Conservation (phyloP, 768 basidiomycete species). For the Phanerodontia chrysosporium region DNA sequence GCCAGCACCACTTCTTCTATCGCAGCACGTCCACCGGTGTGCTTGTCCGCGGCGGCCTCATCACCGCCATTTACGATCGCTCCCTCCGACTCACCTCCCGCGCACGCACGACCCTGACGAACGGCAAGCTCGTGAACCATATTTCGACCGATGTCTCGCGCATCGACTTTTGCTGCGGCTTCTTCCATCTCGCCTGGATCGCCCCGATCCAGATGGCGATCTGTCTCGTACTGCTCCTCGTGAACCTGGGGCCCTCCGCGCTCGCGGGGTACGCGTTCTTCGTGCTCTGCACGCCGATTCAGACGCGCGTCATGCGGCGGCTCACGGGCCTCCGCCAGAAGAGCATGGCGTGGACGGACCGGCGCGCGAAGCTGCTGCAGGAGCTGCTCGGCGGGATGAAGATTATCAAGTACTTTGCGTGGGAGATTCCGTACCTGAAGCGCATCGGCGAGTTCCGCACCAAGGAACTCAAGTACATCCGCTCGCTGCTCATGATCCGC, state of each 20-base stretch:
- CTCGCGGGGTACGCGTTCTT: conserved; percentile 59
- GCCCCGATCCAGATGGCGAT: conserved; percentile 75
- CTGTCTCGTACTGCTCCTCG: conserved; percentile 68
- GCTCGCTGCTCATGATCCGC: conserved; percentile 61
- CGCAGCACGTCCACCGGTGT: conserved; percentile 71
- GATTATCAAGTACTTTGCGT: conserved; percentile 89
- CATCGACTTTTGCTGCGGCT: conserved; percentile 82
- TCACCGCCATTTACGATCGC: conserved; percentile 80
- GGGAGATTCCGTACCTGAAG: conserved; percentile 78
- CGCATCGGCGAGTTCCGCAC: conserved; percentile 66
- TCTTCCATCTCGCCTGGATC: conserved; percentile 79
- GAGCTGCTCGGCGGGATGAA: conserved; percentile 89
- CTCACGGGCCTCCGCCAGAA: conserved; percentile 67
- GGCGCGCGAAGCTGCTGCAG: conserved; percentile 82
- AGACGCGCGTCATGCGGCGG: conserved; percentile 67
- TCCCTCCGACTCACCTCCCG: conserved; percentile 74
- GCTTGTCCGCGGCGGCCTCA: conserved; percentile 77
- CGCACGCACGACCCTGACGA: conserved; percentile 74
- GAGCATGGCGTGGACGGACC: conserved; percentile 88
- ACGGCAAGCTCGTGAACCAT: conserved; percentile 89
- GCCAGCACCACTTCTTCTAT: conserved; percentile 83
- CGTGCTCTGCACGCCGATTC: conserved; percentile 66
- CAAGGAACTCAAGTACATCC: conserved; percentile 71
- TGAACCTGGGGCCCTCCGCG: conserved; percentile 63
- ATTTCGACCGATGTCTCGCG: conserved; percentile 90